Percentiles rank a stretch among this genome's conserved stretches.
Evolutionary conservation across 2,329 filamentous ascomycete genomes (phyloP).

Genomic region (Aureobasidium melanogenum): DNA sequence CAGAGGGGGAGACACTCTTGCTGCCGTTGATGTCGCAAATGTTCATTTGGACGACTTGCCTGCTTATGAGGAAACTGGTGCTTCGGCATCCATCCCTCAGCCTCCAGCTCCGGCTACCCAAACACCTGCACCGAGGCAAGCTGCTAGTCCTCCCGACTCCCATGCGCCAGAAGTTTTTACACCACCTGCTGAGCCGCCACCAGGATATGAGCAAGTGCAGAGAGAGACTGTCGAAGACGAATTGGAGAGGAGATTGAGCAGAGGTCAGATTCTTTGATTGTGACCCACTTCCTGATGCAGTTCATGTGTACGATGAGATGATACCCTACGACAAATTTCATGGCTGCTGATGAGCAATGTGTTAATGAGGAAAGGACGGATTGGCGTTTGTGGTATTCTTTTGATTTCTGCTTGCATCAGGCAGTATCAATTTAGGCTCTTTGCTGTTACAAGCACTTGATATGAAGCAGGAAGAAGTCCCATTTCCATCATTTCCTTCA

Average conservation of each 20-base stretch:
- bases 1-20: slow-evolving; percentile 31
- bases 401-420: neutral
- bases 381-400: neutral
- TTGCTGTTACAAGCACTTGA: neutral
- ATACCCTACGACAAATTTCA: slow-evolving; percentile 6
- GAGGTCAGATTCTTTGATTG: neutral
- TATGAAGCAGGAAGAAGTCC: neutral
- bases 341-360: neutral
- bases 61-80: slow-evolving; percentile 61
- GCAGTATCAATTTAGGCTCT: neutral
- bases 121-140: neutral
- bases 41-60: slow-evolving; percentile 81
- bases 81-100: slow-evolving; percentile 16
- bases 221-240: slow-evolving; percentile 68
- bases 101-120: slow-evolving; percentile 23
- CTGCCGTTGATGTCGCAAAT: slow-evolving; percentile 48
- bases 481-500: neutral
- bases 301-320: slow-evolving; percentile 2
- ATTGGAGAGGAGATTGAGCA: slow-evolving; percentile 45
- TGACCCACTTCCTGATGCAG: neutral
- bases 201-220: slow-evolving; percentile 86
- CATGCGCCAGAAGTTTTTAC: slow-evolving; percentile 27
- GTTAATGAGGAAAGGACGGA: neutral
- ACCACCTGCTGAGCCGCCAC: slow-evolving; percentile 67
- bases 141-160: neutral